These are phyloP conservation scores for Acacia acuminata DNA, from an alignment of 306 rosid genomes.

Conservation along the genomic window DNA sequence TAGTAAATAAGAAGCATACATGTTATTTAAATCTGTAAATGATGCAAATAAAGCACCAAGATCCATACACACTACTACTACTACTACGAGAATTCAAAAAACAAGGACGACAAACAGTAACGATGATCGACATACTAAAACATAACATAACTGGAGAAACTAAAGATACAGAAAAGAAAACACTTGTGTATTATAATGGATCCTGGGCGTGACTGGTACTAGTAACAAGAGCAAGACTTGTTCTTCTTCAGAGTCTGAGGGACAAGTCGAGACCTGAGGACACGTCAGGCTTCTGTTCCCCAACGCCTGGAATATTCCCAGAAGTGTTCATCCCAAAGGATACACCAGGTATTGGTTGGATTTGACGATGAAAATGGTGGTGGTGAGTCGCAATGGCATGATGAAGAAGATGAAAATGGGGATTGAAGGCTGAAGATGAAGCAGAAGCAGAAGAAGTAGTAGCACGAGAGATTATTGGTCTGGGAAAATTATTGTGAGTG, in stretches of 20 bases:
- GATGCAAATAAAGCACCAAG: not conserved
- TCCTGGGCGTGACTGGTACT: not conserved
- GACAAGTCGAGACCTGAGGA: not conserved
- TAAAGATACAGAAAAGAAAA: not conserved
- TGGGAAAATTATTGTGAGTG: not conserved
- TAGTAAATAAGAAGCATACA: not conserved
- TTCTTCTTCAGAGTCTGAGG: not conserved
- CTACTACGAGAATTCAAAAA: not conserved
- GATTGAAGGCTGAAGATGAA: not conserved
- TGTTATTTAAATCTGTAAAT: not conserved
- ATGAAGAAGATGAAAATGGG: not conserved
- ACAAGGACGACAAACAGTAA: not conserved
- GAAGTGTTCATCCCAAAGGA: not conserved
- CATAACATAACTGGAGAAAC: not conserved
- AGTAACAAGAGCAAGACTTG: not conserved
- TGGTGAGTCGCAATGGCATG: not conserved
- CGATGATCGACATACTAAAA: not conserved
- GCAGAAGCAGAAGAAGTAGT: not conserved
- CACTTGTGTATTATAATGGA: not conserved
- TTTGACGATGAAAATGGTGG: not conserved
- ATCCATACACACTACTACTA: not conserved
- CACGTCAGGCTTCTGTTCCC: not conserved
- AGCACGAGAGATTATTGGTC: not conserved
- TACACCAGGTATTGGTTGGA: not conserved
- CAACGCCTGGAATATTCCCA: not conserved